Base-by-base conservation (phyloP, 1,139 yeast species). In the Taiozyma onychis region DNA sequence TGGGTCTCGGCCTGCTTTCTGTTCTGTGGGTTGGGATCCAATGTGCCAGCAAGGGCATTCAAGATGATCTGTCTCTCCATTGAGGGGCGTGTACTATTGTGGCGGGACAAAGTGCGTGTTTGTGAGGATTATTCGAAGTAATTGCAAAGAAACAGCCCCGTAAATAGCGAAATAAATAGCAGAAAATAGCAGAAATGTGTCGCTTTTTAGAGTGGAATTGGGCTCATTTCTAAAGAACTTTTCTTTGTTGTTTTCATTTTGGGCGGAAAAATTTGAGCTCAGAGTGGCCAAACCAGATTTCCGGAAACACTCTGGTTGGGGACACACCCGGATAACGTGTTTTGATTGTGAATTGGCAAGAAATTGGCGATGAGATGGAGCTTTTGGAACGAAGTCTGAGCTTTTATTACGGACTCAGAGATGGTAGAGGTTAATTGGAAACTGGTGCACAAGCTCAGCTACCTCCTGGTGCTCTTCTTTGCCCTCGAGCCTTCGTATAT, bases 401-500 rank as follows among this genome's bases (percentile, higher is more conserved):
- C n/a, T 13, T 30, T 13, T 13, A 30, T 13, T 6, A 11, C 14
- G 3, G 1, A 30, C 14, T 1, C n/a, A 6, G 11, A 10, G 34
- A 50, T 50, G 50, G 47, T 30, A 1, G 39, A 24, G 51, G 42
- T 59, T 49, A 65, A 66, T 58, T 75, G 87, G 88, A 66, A 82
- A 55, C 60, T 61, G 26, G 64, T 74, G 3, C 78, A 76, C 61
- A 59, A 74, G 39, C 45, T 68, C 22, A 67, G 77, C 39, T 74
- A 81, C 24, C 70, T 74, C 0, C 65, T 80, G 24, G 67, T 90
- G 48, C 69, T 86, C 41, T 69, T 78, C 32, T 71, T 89, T 45
- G 83, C 88, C 0, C 65, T 87, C 2, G 81, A 86, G 46, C 77
- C 86, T 43, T 88, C 97, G 1, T 95, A 95, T 64, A 83, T 95